phyloP scores from a whole-genome alignment of 169 alveolate species.

The Cryptosporidium sp. region DNA sequence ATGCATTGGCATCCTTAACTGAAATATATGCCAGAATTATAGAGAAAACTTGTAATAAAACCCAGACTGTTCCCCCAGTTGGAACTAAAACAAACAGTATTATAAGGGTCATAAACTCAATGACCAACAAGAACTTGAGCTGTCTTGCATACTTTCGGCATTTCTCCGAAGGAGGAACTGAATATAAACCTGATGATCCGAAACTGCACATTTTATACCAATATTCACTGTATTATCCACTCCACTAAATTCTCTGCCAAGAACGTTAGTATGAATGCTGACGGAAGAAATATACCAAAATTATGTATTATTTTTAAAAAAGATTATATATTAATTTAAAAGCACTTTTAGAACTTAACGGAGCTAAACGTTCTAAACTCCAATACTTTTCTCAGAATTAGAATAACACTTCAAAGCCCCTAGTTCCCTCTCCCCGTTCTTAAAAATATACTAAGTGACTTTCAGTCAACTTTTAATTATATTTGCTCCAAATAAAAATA shows the following conservation, averaged over 20 bases:
- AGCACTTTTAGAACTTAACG: neutral
- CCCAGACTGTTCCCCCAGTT: constrained; percentile 73
- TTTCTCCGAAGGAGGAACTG: constrained; percentile 71
- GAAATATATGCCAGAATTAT: constrained; percentile 67
- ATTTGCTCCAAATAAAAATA: neutral
- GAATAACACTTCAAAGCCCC: neutral
- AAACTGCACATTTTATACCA: constrained; percentile 40
- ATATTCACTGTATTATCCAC: neutral
- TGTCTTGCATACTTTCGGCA: constrained; percentile 66
- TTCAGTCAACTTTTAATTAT: too few relatives aligned
- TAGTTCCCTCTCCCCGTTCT: neutral
- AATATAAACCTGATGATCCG: constrained; percentile 64
- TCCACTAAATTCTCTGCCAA: too few relatives aligned
- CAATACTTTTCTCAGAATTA: neutral
- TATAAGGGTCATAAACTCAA: constrained; percentile 63
- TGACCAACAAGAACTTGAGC: constrained; percentile 43
- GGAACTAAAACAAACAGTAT: constrained; percentile 62
- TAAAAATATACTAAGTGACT: neutral
- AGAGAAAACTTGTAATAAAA: constrained; percentile 62
- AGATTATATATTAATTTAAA: neutral
- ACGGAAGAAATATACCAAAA: neutral
- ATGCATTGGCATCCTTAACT: constrained; percentile 66
- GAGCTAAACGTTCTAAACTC: neutral
- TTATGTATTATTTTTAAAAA: neutral
- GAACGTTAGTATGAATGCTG: neutral